A percentile compares a stretch with the other conserved stretches of the same genome.
Conservation (phyloP, 345 rosid species). For the Alliaria petiolata region DNA sequence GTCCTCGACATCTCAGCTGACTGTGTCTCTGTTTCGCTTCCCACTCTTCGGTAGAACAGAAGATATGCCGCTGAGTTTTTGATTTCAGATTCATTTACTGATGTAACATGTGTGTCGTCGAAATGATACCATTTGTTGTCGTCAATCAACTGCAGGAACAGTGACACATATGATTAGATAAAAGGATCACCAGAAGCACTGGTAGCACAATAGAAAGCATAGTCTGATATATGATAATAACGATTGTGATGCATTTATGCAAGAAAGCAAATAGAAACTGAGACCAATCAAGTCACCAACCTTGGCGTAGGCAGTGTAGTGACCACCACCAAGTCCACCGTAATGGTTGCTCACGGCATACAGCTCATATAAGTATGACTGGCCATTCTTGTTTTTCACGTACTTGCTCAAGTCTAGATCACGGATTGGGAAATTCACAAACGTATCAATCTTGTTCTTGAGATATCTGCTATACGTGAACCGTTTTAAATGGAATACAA, state of each 20-base stretch:
- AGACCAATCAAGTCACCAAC: constrained; percentile 33
- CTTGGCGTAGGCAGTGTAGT: constrained; percentile 96
- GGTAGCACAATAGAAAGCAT: neutral
- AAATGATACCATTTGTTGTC: constrained; percentile 94
- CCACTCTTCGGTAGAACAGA: constrained; percentile 75
- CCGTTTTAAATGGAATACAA: constrained; percentile 88
- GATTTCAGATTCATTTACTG: constrained; percentile 62
- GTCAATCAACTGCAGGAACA: constrained; percentile 68
- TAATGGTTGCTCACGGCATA: constrained; percentile 96
- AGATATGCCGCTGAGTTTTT: constrained; percentile 84
- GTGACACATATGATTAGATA: neutral
- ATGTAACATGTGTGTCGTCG: constrained; percentile 81
- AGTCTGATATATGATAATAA: neutral
- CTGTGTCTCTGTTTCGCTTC: constrained; percentile 25
- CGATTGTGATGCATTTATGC: neutral
- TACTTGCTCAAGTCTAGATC: constrained; percentile 83
- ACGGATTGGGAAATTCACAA: constrained; percentile 81
- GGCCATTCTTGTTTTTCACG: constrained; percentile 59
- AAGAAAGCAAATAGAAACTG: neutral
- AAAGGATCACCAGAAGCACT: neutral
- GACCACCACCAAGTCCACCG: constrained; percentile 98
- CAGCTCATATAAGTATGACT: constrained; percentile 62
- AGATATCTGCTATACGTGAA: constrained; percentile 89
- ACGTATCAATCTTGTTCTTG: constrained; percentile 89
- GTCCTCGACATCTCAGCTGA: constrained; percentile 7